These are phyloP conservation scores for Calonectria naviculata DNA, from an alignment of 2,329 filamentous ascomycete species.

Conservation along the genomic window DNA sequence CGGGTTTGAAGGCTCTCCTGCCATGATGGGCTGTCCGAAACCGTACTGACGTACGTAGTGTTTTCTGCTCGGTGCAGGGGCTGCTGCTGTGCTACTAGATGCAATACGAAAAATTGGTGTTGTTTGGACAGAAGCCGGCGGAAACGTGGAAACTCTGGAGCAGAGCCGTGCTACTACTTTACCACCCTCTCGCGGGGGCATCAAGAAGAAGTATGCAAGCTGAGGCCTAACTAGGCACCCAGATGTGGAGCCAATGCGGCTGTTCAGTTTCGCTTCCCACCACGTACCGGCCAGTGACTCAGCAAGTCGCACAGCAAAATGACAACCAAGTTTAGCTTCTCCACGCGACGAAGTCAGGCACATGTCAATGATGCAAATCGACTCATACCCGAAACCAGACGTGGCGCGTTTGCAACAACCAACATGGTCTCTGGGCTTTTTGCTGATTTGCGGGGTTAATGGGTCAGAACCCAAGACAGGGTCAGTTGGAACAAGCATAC, in stretches of 20 bases:
- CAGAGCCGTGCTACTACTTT: neutral
- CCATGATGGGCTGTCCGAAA: constrained; percentile 26
- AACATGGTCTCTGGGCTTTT: too few species aligned
- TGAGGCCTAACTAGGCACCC: constrained; percentile 8
- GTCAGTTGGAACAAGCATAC: neutral
- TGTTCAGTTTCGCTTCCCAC: neutral
- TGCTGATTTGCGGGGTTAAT: neutral
- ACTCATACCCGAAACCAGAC: neutral
- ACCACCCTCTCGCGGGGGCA: neutral
- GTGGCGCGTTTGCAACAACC: neutral
- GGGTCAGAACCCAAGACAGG: neutral
- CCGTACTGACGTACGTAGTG: neutral
- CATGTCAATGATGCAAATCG: neutral
- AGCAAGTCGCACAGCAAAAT: constrained; percentile 23
- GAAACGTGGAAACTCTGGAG: neutral
- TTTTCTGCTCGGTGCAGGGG: neutral
- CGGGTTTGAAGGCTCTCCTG: constrained; percentile 24
- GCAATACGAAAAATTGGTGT: neutral
- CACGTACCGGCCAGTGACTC: too few species aligned
- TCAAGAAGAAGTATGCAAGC: neutral
- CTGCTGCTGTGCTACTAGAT: neutral
- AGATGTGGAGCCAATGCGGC: constrained; percentile 4
- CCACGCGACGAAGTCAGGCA: neutral
- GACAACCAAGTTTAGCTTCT: neutral
- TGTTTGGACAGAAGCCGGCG: neutral